Base-by-base conservation (phyloP, 176 grass and related monocot genomes). In the Chloris gayana region DNA sequence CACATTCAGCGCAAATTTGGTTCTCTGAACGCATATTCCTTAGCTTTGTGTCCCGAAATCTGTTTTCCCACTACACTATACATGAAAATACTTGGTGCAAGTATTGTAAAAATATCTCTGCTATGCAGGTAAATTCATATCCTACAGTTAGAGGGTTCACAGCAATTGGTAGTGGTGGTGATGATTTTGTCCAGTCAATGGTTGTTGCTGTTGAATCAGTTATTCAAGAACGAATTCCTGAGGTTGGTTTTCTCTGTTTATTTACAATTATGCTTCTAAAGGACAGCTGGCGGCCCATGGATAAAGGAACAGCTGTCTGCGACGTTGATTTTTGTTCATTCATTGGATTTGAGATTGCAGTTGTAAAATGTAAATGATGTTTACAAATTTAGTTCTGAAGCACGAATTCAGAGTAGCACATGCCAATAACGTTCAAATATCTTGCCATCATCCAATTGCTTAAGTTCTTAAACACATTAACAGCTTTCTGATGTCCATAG, bases 121-220 rank as follows among this genome's bases (percentile, higher is more conserved):
- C 63, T 70, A 70, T 30, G 71, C 85, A 93, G 88, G 93, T 93
- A 74, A 91, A 97, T 81, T 73, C 85, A 77, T 97, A 97, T 77
- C 93, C 90, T 30, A 93, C 78, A 61, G 85, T 79, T 76, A 85
- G 93, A 88, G 83, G 80, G 37, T 97, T 97, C 86, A 97, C 90
- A 73, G 88, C 93, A 67, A 97, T 93, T 59, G 90, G 88, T 79
- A 86, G 76, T 25, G 93, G 93, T 76, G 93, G 88, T 42, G 85
- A 97, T 77, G 90, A 97, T 88, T 97, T 97, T 93, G 93, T 97
- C 47, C 83, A 88, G 53, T 77, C 90, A 62, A 97, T 97, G 88
- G 85, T 93, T 72, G 73, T 87, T 75, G 93, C 88, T 79, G 90
- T 97, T 76, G 88, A 93, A 85, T 93, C 88, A 39, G 90, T 90